Conservation (phyloP, 1,139 yeast species). For the Scheffersomyces cryptocercus region DNA sequence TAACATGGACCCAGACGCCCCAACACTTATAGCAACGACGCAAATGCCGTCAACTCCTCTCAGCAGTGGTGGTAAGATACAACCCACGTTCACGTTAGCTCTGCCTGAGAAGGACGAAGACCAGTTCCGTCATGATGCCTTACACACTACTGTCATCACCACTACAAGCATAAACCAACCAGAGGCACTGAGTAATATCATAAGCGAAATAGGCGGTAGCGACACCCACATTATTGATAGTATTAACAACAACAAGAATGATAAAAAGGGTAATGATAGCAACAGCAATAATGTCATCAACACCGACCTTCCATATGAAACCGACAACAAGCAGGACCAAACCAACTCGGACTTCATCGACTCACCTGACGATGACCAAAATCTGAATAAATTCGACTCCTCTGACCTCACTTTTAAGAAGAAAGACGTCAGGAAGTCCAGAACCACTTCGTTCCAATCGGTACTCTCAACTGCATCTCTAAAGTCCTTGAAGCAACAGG, state of each 20-base stretch:
- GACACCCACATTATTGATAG: background rate
- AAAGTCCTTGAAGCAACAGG: conserved; percentile 44
- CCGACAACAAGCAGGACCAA: background rate
- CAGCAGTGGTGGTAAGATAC: conserved; percentile 1
- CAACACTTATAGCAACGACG: conserved; percentile 3
- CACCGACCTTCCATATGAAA: conserved; percentile 1
- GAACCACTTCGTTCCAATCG: conserved; percentile 64
- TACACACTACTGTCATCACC: no score
- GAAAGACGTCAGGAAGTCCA: conserved; percentile 49
- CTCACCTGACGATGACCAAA: conserved; percentile 1
- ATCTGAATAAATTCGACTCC: conserved; percentile 6
- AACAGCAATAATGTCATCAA: background rate
- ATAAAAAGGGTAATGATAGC: background rate
- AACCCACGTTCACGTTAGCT: conserved; percentile 11
- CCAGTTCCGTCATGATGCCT: background rate
- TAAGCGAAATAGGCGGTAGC: background rate
- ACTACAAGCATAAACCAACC: no score
- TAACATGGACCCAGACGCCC: no score
- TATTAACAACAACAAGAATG: background rate
- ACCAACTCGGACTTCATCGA: conserved; percentile 1
- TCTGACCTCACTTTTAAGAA: conserved; percentile 50
- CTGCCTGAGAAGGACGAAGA: conserved; percentile 6
- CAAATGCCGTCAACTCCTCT: conserved; percentile 3
- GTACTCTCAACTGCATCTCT: conserved; percentile 64
- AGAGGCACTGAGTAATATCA: background rate